Conservation (phyloP, 768 basidiomycete species). For the Lanmaoa rubissima region DNA sequence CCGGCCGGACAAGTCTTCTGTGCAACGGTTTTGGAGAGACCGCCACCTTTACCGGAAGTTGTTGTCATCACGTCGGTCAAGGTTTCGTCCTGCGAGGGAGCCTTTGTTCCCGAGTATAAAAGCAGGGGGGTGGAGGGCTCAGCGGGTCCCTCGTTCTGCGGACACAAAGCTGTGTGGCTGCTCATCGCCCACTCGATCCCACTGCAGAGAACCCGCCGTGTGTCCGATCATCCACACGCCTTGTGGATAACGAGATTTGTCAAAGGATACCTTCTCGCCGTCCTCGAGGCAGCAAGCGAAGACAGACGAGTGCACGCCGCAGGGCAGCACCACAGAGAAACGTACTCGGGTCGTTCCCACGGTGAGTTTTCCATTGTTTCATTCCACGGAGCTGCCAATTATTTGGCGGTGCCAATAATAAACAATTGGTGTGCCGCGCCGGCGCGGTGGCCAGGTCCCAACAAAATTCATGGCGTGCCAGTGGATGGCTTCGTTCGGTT, state of each 20-base stretch:
- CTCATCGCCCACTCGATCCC: conserved; percentile 12
- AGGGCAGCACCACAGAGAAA: conserved; percentile 12
- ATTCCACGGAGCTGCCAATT: conserved; percentile 22
- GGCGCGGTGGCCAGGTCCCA: conserved; percentile 22
- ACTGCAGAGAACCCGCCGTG: conserved; percentile 7
- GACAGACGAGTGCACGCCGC: conserved; percentile 18
- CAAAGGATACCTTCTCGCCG: conserved; percentile 22
- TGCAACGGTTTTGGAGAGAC: neutral
- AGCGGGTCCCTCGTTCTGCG: neutral
- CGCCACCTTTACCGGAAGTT: conserved; percentile 8
- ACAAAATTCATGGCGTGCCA: conserved; percentile 14
- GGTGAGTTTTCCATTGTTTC: conserved; percentile 35
- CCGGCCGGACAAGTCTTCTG: neutral
- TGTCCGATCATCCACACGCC: conserved; percentile 21
- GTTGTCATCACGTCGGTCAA: conserved; percentile 19
- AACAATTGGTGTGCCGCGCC: conserved; percentile 25
- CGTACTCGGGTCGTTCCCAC: conserved; percentile 22
- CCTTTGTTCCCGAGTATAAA: conserved; percentile 24
- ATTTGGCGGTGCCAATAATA: conserved; percentile 31
- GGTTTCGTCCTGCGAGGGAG: neutral
- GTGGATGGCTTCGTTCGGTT: conserved; percentile 23
- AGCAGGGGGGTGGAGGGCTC: conserved; percentile 4
- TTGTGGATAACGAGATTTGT: conserved; percentile 27
- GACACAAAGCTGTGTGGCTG: conserved; percentile 11
- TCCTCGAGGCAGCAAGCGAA: conserved; percentile 37